Evolutionary conservation across 1,284 basidiomycete species (phyloP).

Genomic region (Leccinum pseudoinsigne): DNA sequence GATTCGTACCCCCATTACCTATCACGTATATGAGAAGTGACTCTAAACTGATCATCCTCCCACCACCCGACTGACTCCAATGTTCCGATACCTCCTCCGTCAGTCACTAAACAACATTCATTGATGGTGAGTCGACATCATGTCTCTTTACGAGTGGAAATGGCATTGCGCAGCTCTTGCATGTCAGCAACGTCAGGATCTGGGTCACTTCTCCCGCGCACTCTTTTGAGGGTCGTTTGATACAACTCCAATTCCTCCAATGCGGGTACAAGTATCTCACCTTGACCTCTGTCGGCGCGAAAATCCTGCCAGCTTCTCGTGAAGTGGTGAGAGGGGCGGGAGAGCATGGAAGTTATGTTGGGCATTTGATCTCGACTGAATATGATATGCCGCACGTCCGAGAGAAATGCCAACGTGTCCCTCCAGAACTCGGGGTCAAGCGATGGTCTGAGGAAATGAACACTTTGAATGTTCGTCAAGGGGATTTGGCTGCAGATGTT

Average conservation of each 20-base stretch:
- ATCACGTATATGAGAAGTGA: constrained; percentile 4
- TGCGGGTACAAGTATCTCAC: too few relatives aligned
- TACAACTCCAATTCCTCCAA: too few relatives aligned
- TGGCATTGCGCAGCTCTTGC: background rate
- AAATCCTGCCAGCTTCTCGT: too few relatives aligned
- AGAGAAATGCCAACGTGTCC: background rate
- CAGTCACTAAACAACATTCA: too few relatives aligned
- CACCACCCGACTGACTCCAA: too few relatives aligned
- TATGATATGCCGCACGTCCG: background rate
- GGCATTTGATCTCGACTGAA: background rate
- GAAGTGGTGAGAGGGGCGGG: background rate
- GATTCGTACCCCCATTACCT: too few relatives aligned
- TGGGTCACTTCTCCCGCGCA: too few relatives aligned
- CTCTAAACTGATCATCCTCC: too few relatives aligned
- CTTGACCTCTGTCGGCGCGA: too few relatives aligned
- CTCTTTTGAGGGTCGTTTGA: too few relatives aligned
- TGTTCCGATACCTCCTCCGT: too few relatives aligned
- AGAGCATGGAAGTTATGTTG: background rate
- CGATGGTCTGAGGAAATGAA: background rate
- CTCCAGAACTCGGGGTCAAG: background rate
- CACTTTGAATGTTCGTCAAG: background rate
- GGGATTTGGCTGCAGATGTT: background rate
- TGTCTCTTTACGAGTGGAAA: background rate
- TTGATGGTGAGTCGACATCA: background rate
- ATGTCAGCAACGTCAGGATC: background rate